Conservation (phyloP, 352 stramenopile genomes). For the Elongisporangium prolatum region DNA sequence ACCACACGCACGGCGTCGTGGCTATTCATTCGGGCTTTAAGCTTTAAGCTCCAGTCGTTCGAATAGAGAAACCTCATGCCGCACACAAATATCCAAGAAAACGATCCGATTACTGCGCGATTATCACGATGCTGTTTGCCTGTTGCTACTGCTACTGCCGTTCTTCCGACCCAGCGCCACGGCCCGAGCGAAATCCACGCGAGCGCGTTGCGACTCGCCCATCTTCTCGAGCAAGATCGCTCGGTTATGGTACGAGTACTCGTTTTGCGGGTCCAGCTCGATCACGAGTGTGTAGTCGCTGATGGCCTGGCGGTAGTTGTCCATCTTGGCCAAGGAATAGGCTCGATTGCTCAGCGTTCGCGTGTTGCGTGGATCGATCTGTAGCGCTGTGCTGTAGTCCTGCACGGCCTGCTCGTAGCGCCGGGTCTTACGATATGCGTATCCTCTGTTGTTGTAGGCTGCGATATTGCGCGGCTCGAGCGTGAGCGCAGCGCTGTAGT, state of each 20-base stretch:
- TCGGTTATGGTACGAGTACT: constrained; percentile 83
- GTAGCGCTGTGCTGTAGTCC: constrained; percentile 72
- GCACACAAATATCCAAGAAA: neutral
- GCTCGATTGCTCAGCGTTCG: constrained; percentile 82
- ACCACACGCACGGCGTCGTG: constrained; percentile 97
- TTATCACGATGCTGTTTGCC: neutral
- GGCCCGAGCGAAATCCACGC: constrained; percentile 31
- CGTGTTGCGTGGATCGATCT: constrained; percentile 70
- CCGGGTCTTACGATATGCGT: constrained; percentile 70
- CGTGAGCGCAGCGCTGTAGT: constrained; percentile 61
- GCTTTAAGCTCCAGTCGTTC: constrained; percentile 36
- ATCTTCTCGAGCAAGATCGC: constrained; percentile 78
- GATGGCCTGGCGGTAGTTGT: constrained; percentile 48
- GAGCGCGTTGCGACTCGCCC: constrained; percentile 31
- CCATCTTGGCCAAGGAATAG: constrained; percentile 85
- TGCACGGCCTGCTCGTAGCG: constrained; percentile 59
- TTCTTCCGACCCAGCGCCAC: constrained; percentile 7
- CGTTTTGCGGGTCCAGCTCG: constrained; percentile 59
- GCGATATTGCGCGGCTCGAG: constrained; percentile 67
- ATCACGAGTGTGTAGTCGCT: constrained; percentile 79
- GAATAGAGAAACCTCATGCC: neutral
- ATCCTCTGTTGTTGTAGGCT: constrained; percentile 84
- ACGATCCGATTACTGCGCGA: neutral
- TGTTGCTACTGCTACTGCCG: constrained; percentile 1
- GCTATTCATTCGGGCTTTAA: constrained; percentile 97